Evolutionary conservation across 495 filamentous ascomycete genomes (phyloP).

Genomic region (Penicillium cinerascens): DNA sequence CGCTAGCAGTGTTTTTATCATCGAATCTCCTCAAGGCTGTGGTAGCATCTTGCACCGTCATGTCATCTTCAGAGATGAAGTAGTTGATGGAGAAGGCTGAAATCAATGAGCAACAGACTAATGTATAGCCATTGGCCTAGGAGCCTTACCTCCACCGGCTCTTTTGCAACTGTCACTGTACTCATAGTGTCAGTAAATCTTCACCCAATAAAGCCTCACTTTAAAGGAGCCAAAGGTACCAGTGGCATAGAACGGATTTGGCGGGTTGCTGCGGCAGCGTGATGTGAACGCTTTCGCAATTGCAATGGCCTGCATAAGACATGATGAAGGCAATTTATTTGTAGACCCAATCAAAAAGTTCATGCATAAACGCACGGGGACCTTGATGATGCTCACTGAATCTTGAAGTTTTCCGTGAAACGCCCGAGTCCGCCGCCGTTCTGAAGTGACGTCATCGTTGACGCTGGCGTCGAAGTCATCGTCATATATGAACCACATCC

Average conservation of each 20-base stretch:
- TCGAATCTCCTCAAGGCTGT: slow-evolving; percentile 11
- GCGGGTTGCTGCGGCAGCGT: slow-evolving; percentile 24
- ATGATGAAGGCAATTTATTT: slow-evolving; percentile 4
- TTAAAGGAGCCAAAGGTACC: slow-evolving; percentile 7
- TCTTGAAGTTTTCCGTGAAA: neutral
- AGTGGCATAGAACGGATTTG: slow-evolving; percentile 22
- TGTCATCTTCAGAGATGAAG: slow-evolving; percentile 11
- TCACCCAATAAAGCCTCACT: neutral
- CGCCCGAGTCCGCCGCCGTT: no score
- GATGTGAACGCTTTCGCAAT: slow-evolving; percentile 25
- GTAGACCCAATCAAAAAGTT: neutral
- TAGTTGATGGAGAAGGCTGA: slow-evolving; percentile 30
- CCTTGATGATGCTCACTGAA: neutral
- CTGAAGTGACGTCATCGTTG: no score
- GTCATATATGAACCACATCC: no score
- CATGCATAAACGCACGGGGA: neutral
- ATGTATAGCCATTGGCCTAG: neutral
- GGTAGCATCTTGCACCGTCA: slow-evolving; percentile 20
- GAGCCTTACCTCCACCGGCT: slow-evolving; percentile 19
- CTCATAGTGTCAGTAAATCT: neutral
- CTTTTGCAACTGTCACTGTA: slow-evolving; percentile 21
- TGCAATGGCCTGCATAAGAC: slow-evolving; percentile 30
- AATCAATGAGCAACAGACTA: neutral
- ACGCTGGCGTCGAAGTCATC: no score
- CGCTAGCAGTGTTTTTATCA: slow-evolving; percentile 16